Conservation (phyloP, 2,329 filamentous ascomycete species). For the Paracoccidioides lutzii region DNA sequence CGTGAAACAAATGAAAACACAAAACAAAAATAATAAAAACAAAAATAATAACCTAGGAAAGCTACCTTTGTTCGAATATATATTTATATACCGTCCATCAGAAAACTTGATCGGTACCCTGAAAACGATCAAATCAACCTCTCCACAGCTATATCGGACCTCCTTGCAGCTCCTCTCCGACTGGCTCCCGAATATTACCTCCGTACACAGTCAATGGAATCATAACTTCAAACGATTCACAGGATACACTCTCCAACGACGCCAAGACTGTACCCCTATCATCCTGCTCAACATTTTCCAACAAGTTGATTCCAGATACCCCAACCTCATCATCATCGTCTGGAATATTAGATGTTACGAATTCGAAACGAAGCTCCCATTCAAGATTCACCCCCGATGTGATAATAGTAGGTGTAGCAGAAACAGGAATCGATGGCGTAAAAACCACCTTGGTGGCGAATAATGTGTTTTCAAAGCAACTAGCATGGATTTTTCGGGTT, state of each 20-base stretch:
- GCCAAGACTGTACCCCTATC: conserved; percentile 67
- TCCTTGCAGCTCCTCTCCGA: conserved; percentile 29
- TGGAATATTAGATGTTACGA: conserved; percentile 58
- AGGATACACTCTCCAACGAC: conserved; percentile 62
- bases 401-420: conserved; percentile 79
- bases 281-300: conserved; percentile 68
- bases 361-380: conserved; percentile 85
- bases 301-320: conserved; percentile 39
- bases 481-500: conserved; percentile 68
- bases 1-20: neutral
- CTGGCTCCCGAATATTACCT: conserved; percentile 35
- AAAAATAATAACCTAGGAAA: neutral
- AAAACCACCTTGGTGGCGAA: conserved; percentile 71
- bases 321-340: conserved; percentile 20
- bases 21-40: neutral
- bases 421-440: conserved; percentile 66
- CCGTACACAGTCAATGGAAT: conserved; percentile 74
- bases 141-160: conserved; percentile 24
- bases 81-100: neutral
- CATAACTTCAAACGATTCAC: conserved; percentile 81
- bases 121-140: neutral
- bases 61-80: neutral
- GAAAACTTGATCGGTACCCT: neutral
- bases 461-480: conserved; percentile 67
- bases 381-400: conserved; percentile 77